Conservation (phyloP, 2,329 filamentous ascomycete species). For the Colletotrichum sp. region DNA sequence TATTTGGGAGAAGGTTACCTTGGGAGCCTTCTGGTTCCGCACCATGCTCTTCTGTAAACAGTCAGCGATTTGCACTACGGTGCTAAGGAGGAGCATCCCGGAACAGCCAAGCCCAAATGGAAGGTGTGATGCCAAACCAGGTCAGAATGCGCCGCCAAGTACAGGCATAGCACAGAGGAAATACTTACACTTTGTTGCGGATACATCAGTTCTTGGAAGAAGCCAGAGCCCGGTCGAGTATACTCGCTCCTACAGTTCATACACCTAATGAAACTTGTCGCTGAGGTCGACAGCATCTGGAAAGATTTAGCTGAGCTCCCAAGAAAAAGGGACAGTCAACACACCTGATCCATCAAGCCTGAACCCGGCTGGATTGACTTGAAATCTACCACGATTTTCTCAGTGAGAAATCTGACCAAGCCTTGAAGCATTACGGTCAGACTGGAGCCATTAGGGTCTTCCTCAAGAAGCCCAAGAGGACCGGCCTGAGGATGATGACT, state of each 20-base stretch:
- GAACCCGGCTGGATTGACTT: constrained; percentile 68
- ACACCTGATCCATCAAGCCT: constrained; percentile 72
- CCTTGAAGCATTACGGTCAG: constrained; percentile 85
- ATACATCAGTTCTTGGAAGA: constrained; percentile 87
- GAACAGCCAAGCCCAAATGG: not conserved
- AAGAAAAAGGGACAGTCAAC: not conserved
- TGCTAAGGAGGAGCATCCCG: not conserved
- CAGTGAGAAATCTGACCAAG: constrained; percentile 83
- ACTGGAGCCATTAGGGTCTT: constrained; percentile 75
- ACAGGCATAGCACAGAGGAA: not conserved
- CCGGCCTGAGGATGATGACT: constrained; percentile 81
- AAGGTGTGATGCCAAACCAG: not conserved
- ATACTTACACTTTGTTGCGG: constrained; percentile 33
- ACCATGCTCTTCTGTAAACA: constrained; percentile 47
- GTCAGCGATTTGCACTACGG: constrained; percentile 22
- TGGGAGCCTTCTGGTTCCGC: constrained; percentile 56
- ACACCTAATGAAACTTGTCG: constrained; percentile 79
- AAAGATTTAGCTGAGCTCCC: constrained; percentile 25
- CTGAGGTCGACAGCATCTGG: constrained; percentile 70
- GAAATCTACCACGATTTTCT: constrained; percentile 80
- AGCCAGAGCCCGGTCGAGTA: constrained; percentile 77
- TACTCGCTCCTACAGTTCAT: constrained; percentile 89
- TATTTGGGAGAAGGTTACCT: constrained; percentile 82
- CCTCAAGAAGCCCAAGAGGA: constrained; percentile 82
- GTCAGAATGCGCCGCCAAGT: not conserved